These are phyloP conservation scores for Lichtheimia hyalospora DNA, from an alignment of 371 early-diverging fungal species.

Conservation along the genomic window DNA sequence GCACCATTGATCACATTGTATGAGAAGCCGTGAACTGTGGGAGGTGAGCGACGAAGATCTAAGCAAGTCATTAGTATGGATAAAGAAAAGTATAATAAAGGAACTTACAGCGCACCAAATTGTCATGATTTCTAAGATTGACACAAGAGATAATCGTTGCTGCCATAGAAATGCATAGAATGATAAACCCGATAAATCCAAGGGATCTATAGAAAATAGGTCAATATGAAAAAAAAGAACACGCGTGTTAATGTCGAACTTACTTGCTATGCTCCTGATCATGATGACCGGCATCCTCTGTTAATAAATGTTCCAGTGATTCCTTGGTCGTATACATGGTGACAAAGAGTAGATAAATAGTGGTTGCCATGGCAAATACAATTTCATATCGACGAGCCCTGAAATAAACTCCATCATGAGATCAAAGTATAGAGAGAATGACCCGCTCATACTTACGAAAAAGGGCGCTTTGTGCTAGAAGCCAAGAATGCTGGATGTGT, in stretches of 20 bases:
- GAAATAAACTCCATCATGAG: background rate
- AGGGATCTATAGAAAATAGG: background rate
- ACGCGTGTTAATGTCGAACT: slow-evolving; percentile 5
- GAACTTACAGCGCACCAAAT: slow-evolving; percentile 56
- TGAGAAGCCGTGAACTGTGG: slow-evolving; percentile 45
- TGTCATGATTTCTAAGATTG: slow-evolving; percentile 55
- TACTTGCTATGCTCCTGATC: slow-evolving; percentile 38
- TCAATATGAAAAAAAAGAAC: slow-evolving; percentile 7
- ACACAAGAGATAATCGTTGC: slow-evolving; percentile 52
- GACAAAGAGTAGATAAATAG: slow-evolving; percentile 62
- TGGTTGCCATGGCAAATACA: slow-evolving; percentile 58
- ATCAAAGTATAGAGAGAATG: background rate
- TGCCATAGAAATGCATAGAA: slow-evolving; percentile 44
- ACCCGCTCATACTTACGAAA: slow-evolving; percentile 42
- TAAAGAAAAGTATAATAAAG: background rate
- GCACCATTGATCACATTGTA: slow-evolving; percentile 46
- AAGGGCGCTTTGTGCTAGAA: slow-evolving; percentile 59
- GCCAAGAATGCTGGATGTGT: slow-evolving; percentile 43
- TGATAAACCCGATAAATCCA: slow-evolving; percentile 41
- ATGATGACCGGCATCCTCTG: slow-evolving; percentile 41
- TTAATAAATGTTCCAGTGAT: slow-evolving; percentile 60
- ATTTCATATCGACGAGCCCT: slow-evolving; percentile 62
- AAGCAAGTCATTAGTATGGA: background rate
- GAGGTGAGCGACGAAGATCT: slow-evolving; percentile 37
- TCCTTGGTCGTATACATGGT: slow-evolving; percentile 71